Base-by-base conservation (phyloP, 225 moss, liverwort and hornwort species). In the Pseudoscleropodium purum region DNA sequence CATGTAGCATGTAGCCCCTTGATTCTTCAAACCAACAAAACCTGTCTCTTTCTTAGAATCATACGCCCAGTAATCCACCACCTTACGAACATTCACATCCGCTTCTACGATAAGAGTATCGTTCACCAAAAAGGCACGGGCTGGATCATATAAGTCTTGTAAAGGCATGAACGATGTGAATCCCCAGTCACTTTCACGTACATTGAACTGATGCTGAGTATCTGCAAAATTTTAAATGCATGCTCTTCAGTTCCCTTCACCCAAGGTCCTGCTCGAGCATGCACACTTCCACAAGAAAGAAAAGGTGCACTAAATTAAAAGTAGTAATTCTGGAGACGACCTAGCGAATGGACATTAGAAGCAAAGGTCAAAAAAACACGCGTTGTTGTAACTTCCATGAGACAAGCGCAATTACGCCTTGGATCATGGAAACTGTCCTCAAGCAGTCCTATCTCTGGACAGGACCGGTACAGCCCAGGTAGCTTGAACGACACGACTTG, bases 1-100 rank as follows among this genome's bases (percentile, higher is more conserved):
- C 97, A 99, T 99, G 91, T 99, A 99, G 90, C 99, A 99, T 34
- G 97, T 97, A 63, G 99, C 99, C 87, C 97, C 99, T 93, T 99
- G 99, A 92, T 99, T 99, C 93, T 99, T 99, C 95, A 99, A 91
- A 34, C 99, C 97, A 59, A 99, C 97, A 93, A 96, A 97, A 78
- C 99, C 99, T 76, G 99, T 99, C 92, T 99, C 99, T 94, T 99
- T 99, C 93, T 99, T 99, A 77, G 99, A 99, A 90, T 99, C 97
- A 89, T 99, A 99, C 36, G 99, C 97, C 97, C 99, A 99, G 90
- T 99, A 99, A 92, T 97, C 99, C 36, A 99, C 99, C 89, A 99
- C 97, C 93, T 97, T 97, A 78, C 99, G 95, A 85, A 97, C 99
- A 92, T 97, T 99, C 85, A 99, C 99, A 93, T 97, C 99, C 88